Evolutionary conservation across 106 monocot genomes (phyloP), one percentile per base, ranked within the genome.

Genomic region (Phalaenopsis equestris): DNA sequence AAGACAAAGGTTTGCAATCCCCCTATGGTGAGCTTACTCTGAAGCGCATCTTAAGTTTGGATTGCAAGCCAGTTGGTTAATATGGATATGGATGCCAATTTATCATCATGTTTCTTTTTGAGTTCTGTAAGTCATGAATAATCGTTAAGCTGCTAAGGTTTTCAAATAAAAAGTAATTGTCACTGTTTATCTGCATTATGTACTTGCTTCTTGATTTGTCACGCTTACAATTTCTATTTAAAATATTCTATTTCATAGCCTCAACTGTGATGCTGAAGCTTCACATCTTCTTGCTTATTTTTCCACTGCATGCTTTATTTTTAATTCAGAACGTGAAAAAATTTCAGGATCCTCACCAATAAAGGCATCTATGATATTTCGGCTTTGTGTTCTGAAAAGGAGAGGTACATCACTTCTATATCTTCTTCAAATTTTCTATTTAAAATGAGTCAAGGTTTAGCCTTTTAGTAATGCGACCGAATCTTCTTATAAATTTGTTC

Each of bases 281-380:
- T 65, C 10, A 65, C 64, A 39, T 38, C 72, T 36, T 70, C 38
- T 41, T 72, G 72, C 39, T 41, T 72, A 23, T 42, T 79, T 47
- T 79, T 79, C 14, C 6, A n/a, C 17, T 42, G 47, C 7, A 67
- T 67, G 67, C 48, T 61, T 81, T 76, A 52, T 81, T 23, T 65
- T 24, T 65, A 72, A 72, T 72, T 72, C 2, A 14, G 39, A 30
- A 9, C 78, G 6, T 42, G 52, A 56, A 36, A 64, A 74, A 37
- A 43, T 56, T 78, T 23, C 87, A 98, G 98, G 86, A 19, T 91
- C 80, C 92, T 98, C 56, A 88, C 81, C 17, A 88, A 80, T 75
- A 93, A 78, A 84, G 92, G 82, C 76, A 98, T 98, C 72, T 98
- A 92, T 84, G 98, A 98, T 78, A 93, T 98, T 73, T 98, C 98